Evolutionary conservation across 768 basidiomycete species (phyloP), one percentile per base, ranked within the genome.

Genomic region (Suillus spraguei): DNA sequence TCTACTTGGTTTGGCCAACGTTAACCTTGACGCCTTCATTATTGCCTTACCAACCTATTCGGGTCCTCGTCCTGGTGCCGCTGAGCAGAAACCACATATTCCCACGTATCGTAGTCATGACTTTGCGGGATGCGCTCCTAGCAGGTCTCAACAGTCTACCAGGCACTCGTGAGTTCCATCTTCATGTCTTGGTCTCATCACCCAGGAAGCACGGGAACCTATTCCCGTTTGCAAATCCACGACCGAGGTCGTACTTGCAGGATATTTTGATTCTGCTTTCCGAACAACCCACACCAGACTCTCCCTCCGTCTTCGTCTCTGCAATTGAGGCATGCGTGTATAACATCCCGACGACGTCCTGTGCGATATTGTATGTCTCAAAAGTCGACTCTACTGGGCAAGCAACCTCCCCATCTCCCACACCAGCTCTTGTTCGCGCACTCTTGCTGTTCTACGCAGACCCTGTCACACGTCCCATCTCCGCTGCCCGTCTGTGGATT

Each of bases 381-480:
- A 99, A 99, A 78, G 88, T 97, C 60, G 97, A 99, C 74, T 88
- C 95, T 13, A 94, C 96, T 0, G 96, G 96, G 0, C 88, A 95
- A 72, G 83, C 81, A 10, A 72, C 70, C 33, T 65, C 74, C 5
- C 90, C 88, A 0, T 85, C 89, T 46, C 91, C 92, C 4, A 94
- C 95, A 2, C 77, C 84, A 5, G 71, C 82, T 14, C 85, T 98
- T 60, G 86, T 94, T 50, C 80, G 81, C 22, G 79, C 89, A 0
- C 81, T 97, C 62, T 66, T 98, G 16, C 62, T 67, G 22, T 92
- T 77, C 76, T 91, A 91, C 69, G 80, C 83, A 39, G 82, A 88
- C 62, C 87, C 87, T 0, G 63, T 67, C n/a, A 89, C 87, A 59
- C 79, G 91, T 33, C 90, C 91, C 16, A 68, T 87, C 47, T 67